Base-by-base conservation (phyloP, 2,329 filamentous ascomycete genomes). In the Venturiaceae sp. region DNA sequence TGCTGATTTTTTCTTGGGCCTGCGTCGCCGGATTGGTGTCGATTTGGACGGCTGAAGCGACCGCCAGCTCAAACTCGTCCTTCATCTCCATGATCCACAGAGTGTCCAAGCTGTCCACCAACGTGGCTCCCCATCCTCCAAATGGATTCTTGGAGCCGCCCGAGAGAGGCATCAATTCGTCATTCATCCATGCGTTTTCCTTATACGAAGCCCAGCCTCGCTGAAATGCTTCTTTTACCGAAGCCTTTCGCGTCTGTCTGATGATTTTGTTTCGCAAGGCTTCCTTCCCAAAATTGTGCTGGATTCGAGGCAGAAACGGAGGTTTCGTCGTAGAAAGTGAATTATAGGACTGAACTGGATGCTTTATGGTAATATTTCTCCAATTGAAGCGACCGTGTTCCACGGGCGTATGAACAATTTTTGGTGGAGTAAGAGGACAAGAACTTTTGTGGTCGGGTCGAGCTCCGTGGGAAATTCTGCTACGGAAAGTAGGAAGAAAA, bases 81-180 rank as follows among this genome's bases (percentile, higher is more conserved):
- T 82, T 81, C 68, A 95, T 67, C 28, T 83, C 89, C 81, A 92
- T 91, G 64, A 95, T 92, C 87, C 88, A 95, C 2, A 95, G 76
- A 0, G 90, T 92, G 68, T 95, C 90, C 36, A 71, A 60, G 37
- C 64, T 74, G 66, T 87, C 84, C n/a, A 87, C 83, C 59, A 87
- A 72, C 5, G 84, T 87, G 4, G 84, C 84, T 6, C 81, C 83
- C 84, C 84, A 87, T 26, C 84, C 85, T 14, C 81, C 82, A 69
- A 85, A 86, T 34, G 81, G 79, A 63, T 86, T 78, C 47, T 77
- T 76, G 53, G 69, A 73, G 1, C 68, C 65, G 11, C 77, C 82
- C 16, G 77, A 77, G 9, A 87, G 64, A 3, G 85, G 85, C 32
- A 75, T 74, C 56, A 87, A 72, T 63, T 86, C 85, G 66, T 88